A percentile compares a stretch with the other conserved stretches of the same genome.
Evolutionary conservation across 441 rosid genomes (phyloP).

Genomic region (Breynia disticha): DNA sequence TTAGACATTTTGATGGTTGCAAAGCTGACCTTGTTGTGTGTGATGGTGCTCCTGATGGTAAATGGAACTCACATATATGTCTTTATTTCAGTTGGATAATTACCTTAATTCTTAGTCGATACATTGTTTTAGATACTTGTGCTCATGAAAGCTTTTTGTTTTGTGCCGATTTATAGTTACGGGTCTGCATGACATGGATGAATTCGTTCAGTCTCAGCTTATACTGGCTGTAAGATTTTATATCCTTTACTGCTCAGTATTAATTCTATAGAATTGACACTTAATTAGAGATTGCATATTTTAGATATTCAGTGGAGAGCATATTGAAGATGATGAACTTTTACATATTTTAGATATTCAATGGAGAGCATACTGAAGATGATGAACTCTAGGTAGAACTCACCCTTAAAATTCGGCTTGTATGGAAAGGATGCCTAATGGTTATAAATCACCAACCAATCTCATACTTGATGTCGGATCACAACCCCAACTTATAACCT

Average conservation of each 20-base stretch:
- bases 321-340: neutral
- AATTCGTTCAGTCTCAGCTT: conserved; percentile 94
- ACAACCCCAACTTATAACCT: too few relatives aligned
- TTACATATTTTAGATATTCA: too few relatives aligned
- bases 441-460: too few relatives aligned
- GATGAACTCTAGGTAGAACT: too few relatives aligned
- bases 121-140: neutral
- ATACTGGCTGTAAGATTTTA: conserved; percentile 74
- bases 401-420: too few relatives aligned
- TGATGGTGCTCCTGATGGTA: conserved; percentile 99
- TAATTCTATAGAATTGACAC: neutral
- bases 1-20: conserved; percentile 92
- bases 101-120: neutral
- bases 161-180: conserved; percentile 52
- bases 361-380: too few relatives aligned
- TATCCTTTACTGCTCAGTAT: neutral
- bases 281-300: neutral
- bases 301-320: too few relatives aligned
- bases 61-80: conserved; percentile 10
- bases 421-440: too few relatives aligned
- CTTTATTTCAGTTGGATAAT: conserved; percentile 1
- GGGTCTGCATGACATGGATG: conserved; percentile 99
- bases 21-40: conserved; percentile 98
- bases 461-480: too few relatives aligned
- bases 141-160: conserved; percentile 13